Evolutionary conservation across 75 land plant genomes (phyloP).

Genomic region (Chamaecyparis obtusa): DNA sequence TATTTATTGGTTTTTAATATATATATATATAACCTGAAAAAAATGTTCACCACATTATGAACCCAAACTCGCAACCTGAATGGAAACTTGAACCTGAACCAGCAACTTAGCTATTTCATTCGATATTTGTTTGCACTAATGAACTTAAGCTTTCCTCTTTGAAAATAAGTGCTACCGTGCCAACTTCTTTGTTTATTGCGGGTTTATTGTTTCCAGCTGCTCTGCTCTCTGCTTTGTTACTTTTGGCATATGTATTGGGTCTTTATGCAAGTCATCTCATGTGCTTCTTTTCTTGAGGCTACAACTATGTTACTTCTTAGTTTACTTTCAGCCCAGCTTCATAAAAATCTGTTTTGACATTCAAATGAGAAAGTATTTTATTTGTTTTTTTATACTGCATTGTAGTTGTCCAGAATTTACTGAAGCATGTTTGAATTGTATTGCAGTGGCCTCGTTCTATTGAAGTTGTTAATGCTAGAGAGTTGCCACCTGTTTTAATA

Average conservation of each 20-base stretch:
- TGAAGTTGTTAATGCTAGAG: slow-evolving; percentile 80
- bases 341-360: background rate
- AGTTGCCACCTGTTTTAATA: slow-evolving; percentile 81
- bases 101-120: too few species aligned
- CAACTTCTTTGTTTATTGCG: background rate
- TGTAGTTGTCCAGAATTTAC: background rate
- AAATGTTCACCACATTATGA: too few species aligned
- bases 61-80: too few species aligned
- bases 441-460: slow-evolving; percentile 94
- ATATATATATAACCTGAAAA: too few species aligned
- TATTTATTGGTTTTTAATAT: too few species aligned
- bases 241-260: background rate
- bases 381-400: background rate
- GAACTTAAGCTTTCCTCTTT: too few species aligned
- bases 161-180: too few species aligned
- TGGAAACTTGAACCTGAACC: too few species aligned
- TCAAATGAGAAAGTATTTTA: background rate
- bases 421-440: slow-evolving; percentile 8
- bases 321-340: background rate
- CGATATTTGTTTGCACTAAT: too few species aligned
- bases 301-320: background rate
- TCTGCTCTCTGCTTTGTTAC: background rate
- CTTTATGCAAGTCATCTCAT: background rate
- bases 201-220: background rate
- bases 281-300: background rate